Conservation (phyloP, 805 yeast species). For the Candida boleticola region DNA sequence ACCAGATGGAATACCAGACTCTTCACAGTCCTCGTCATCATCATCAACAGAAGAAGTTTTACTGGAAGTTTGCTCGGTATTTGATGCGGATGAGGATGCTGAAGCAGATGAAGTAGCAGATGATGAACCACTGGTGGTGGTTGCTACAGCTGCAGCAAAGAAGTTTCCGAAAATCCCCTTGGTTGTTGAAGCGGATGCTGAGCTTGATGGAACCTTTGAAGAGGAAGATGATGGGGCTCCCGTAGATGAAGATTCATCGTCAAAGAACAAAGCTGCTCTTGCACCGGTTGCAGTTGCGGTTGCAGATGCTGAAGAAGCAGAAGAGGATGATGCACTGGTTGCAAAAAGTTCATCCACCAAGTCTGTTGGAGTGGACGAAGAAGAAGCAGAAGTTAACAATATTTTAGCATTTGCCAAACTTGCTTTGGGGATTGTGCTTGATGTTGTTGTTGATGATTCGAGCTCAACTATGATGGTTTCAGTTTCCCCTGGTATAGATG, state of each 20-base stretch:
- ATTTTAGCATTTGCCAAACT: no score
- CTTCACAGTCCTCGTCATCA: constrained; percentile 13
- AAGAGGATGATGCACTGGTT: no score
- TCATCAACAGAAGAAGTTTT: constrained; percentile 2
- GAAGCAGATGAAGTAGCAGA: constrained; percentile 1
- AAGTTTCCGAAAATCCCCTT: neutral
- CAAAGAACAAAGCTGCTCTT: constrained; percentile 3
- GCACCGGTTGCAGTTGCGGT: constrained; percentile 4
- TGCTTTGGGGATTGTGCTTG: no score
- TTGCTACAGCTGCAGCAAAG: neutral
- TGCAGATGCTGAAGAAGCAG: constrained; percentile 1
- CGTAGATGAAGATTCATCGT: constrained; percentile 1
- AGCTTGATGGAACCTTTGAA: neutral
- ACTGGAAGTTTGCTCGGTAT: neutral
- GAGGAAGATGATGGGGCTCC: constrained; percentile 2
- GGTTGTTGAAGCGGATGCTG: constrained; percentile 1
- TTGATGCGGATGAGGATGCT: constrained; percentile 1
- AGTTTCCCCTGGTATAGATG: neutral
- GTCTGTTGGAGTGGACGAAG: no score
- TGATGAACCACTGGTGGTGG: neutral
- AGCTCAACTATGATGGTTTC: neutral
- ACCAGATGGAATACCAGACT: neutral
- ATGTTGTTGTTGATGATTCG: neutral
- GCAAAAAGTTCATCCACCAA: no score
- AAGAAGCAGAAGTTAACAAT: no score